Evolutionary conservation across 176 grass and related monocot genomes (phyloP), one percentile per base, ranked within the genome.

Genomic region (Phoenix dactylifera): DNA sequence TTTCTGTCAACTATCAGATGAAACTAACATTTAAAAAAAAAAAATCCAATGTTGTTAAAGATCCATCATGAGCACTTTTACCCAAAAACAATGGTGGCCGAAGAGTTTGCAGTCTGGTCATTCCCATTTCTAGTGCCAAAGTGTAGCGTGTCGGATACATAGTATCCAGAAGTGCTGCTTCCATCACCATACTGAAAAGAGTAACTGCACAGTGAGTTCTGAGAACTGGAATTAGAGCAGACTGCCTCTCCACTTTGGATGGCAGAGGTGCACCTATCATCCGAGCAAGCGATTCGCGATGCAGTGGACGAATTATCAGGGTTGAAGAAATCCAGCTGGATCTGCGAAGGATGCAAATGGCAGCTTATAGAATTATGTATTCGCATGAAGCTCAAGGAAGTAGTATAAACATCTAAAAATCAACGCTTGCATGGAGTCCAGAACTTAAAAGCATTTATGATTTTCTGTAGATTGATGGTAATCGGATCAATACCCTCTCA

Each of bases 181-280:
- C 87, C 92, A 63, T 96, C 92, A 49, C 92, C 92, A 60, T 96
- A 96, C 59, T 86, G 89, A 66, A 91, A 90, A 76, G 92, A 76
- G 63, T 96, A 96, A 66, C 76, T 69, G 6, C 92, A 96, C 30
- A 74, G 68, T 56, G 72, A 73, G 59, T 58, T 80, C 30, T 78
- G 48, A 57, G 77, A 79, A 28, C 62, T 57, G 0, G 81, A 79
- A 20, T 53, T 59, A 55, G 85, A 68, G 59, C 92, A 96, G 69
- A 82, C 9, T 18, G 92, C 83, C 77, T 96, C 87, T 26, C 92
- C 87, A 71, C 75, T 82, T 69, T 82, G 78, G 44, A 90, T 77
- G 58, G 83, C 92, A 72, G 80, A 20, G 58, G 83, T 80, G 58
- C 92, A 96, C 67, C 64, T 70, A 74, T 96, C 78, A 75, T 96